Conservation (phyloP, 345 rosid species). For the Camelina neglecta region DNA sequence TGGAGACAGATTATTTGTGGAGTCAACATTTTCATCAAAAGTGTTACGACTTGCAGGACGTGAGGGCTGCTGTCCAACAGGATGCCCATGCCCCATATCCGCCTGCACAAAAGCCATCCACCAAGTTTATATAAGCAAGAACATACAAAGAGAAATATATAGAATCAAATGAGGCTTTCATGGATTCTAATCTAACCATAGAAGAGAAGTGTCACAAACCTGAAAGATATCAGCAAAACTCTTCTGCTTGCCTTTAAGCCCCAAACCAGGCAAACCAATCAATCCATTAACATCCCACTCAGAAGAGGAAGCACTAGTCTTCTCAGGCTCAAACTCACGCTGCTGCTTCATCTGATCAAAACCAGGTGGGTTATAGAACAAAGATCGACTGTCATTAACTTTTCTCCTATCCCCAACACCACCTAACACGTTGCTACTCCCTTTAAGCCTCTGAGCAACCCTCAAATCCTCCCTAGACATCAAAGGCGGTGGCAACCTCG, state of each 20-base stretch:
- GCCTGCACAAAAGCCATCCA: constrained; percentile 53
- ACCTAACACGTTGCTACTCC: constrained; percentile 47
- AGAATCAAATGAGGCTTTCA: too few relatives aligned
- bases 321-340: constrained; percentile 44
- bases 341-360: constrained; percentile 55
- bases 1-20: constrained; percentile 54
- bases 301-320: constrained; percentile 42
- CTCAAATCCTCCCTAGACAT: constrained; percentile 88
- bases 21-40: constrained; percentile 64
- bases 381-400: constrained; percentile 53
- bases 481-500: constrained; percentile 89
- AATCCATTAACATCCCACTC: constrained; percentile 94
- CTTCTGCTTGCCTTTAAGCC: constrained; percentile 73
- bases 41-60: constrained; percentile 85
- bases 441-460: constrained; percentile 66
- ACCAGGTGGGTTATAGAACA: constrained; percentile 80
- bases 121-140: background rate
- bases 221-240: constrained; percentile 88
- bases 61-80: constrained; percentile 38
- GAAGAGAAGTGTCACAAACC: constrained; percentile 46
- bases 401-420: constrained; percentile 74
- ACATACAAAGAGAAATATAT: too few relatives aligned
- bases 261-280: constrained; percentile 74
- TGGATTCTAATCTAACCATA: background rate
- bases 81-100: constrained; percentile 10